These are phyloP conservation scores for Verticillium isaacii DNA, from an alignment of 2,329 filamentous ascomycete species.

Conservation along the genomic window DNA sequence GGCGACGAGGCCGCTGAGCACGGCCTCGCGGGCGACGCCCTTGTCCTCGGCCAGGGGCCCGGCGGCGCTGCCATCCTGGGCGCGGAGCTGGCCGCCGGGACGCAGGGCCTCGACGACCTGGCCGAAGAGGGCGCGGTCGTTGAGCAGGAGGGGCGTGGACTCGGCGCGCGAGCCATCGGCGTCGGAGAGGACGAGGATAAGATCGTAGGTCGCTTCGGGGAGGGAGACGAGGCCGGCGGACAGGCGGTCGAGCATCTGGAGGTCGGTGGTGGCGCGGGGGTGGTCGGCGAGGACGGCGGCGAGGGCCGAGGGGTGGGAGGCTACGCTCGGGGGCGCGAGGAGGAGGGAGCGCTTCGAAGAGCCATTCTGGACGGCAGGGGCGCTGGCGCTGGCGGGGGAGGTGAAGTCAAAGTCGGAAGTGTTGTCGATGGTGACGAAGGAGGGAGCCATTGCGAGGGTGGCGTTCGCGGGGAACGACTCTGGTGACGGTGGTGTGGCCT, in stretches of 20 bases:
- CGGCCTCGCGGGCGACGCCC: conserved; percentile 67
- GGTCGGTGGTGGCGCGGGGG: conserved; percentile 73
- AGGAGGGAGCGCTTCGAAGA: conserved; percentile 62
- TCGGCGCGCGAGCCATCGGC: conserved; percentile 63
- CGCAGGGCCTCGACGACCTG: conserved; percentile 68
- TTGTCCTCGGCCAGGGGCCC: conserved; percentile 40
- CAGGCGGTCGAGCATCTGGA: conserved; percentile 97
- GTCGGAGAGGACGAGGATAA: conserved; percentile 79
- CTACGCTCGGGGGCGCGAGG: conserved; percentile 84
- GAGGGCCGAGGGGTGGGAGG: conserved; percentile 77
- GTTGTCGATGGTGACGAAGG: conserved; percentile 49
- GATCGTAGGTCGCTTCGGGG: conserved; percentile 72
- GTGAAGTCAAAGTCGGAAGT: conserved; percentile 46
- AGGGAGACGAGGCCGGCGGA: conserved; percentile 76
- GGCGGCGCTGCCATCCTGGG: conserved; percentile 64
- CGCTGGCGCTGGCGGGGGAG: conserved; percentile 17
- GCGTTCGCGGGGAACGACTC: background rate
- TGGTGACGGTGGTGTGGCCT: background rate
- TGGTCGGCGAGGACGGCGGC: conserved; percentile 65
- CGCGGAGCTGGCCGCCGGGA: conserved; percentile 60
- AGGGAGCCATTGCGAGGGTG: conserved; percentile 40
- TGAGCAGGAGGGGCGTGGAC: conserved; percentile 60
- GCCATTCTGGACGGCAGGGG: conserved; percentile 5
- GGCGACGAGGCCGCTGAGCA: conserved; percentile 73
- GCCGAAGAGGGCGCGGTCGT: conserved; percentile 63